A percentile compares a stretch with the other conserved stretches of the same genome.
phyloP scores from a whole-genome alignment of 495 filamentous ascomycete species.

The Hypoxylon subgilvum region DNA sequence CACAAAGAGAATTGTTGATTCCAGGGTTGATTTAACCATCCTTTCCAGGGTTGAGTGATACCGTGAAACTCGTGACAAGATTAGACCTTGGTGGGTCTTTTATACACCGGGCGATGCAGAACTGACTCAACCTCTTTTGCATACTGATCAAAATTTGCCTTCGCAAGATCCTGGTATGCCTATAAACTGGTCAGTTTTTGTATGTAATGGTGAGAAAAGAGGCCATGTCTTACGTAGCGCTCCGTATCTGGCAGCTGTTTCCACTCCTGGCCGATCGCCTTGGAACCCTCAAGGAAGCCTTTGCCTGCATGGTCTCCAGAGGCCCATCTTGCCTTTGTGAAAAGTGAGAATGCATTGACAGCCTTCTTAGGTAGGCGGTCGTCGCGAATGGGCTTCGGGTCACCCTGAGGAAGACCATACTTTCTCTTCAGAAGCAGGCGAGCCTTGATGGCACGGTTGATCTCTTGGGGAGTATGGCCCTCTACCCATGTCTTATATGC shows the following conservation, averaged over 20 bases:
- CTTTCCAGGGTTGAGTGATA: background rate
- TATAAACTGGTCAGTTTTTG: conserved; percentile 30
- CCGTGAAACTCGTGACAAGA: background rate
- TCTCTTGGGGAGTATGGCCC: conserved; percentile 60
- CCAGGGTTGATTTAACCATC: background rate
- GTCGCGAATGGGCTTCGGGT: conserved; percentile 59
- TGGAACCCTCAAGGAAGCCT: conserved; percentile 39
- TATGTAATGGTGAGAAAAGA: background rate
- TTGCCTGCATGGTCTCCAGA: conserved; percentile 55
- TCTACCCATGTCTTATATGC: conserved; percentile 65
- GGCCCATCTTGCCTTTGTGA: conserved; percentile 51
- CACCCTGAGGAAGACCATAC: conserved; percentile 21
- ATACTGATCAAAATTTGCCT: conserved; percentile 21
- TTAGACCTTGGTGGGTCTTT: background rate
- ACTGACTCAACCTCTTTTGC: conserved; percentile 23
- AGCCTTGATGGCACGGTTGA: conserved; percentile 68
- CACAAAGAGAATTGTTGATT: background rate
- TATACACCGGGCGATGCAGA: background rate
- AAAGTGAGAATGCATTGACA: conserved; percentile 50
- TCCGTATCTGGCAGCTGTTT: conserved; percentile 55
- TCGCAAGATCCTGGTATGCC: conserved; percentile 37
- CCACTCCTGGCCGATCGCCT: conserved; percentile 61
- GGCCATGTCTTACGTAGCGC: conserved; percentile 46
- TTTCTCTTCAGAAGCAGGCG: conserved; percentile 55
- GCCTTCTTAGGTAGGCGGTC: conserved; percentile 63